A percentile compares a stretch with the other conserved stretches of the same genome.
phyloP scores from a whole-genome alignment of 2,329 filamentous ascomycete species.

The Ophiostoma tasmaniense region DNA sequence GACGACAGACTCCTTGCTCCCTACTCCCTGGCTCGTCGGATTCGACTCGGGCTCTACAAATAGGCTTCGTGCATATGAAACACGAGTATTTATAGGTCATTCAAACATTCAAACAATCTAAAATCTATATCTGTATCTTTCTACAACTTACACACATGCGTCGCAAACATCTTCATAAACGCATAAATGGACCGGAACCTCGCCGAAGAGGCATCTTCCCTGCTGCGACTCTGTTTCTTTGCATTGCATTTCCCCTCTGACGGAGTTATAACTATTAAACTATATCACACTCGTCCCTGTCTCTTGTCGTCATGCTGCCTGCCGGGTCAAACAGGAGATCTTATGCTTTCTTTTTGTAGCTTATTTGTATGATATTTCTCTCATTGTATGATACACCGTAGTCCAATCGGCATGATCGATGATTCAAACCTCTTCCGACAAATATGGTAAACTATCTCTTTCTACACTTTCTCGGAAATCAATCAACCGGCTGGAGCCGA shows the following conservation, averaged over 20 bases:
- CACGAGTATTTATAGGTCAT: neutral
- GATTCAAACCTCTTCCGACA: too few relatives aligned
- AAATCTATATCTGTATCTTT: too few relatives aligned
- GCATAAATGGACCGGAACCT: neutral
- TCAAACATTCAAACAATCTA: neutral
- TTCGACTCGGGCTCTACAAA: neutral
- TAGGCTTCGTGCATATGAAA: neutral
- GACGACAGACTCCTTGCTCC: neutral
- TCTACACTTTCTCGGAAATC: neutral
- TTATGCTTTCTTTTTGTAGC: neutral
- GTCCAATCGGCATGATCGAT: neutral
- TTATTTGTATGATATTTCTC: too few relatives aligned
- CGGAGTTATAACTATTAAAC: neutral
- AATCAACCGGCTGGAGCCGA: neutral
- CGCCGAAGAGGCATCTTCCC: conserved; percentile 1
- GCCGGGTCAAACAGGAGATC: neutral
- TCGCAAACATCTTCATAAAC: neutral
- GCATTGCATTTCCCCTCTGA: neutral
- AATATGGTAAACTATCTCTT: neutral
- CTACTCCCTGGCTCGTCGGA: neutral
- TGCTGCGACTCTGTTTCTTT: neutral
- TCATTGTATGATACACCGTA: neutral
- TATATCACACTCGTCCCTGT: neutral
- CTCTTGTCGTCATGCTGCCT: neutral
- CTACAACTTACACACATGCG: neutral